Base-by-base conservation (phyloP, 352 stramenopile genomes). In the Phytophthora aleatoria region DNA sequence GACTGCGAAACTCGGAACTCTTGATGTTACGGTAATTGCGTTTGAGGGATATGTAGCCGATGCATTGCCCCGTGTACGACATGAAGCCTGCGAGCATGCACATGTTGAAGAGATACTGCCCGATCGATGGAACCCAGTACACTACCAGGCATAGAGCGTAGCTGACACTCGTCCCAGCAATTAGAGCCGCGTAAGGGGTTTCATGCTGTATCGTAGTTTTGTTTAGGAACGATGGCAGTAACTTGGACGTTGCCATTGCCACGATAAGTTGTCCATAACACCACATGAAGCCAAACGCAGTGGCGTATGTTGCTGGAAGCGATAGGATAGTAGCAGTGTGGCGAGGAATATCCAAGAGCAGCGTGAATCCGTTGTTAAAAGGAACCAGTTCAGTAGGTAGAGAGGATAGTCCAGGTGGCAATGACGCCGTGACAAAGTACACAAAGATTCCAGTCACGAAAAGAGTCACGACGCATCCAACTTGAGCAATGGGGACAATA, bases 271-370 rank as follows among this genome's bases (percentile, higher is more conserved):
- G 84, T 1, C 76, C 76, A 52, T 85, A 86, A 31, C 71, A 81
- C 64, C 77, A 85, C 55, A 87, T 82, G 43, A 86, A 86, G 0
- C 74, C 77, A 47, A 77, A 84, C 5, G 73, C 75, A 3, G 73
- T 87, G 2, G 74, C 74, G 57, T 81, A 88, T 1, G 76, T 88
- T 2, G 76, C 79, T 3, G 76, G 76, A 1, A 85, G 35, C 15
- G 76, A 86, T 1, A 85, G 24, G 27, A 84, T 28, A 4, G 64
- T 84, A 1, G 76, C 74, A 3, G 43, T 7, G 2, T 56, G 28
- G 0, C 51, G 44, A 5, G 44, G 44, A 3, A 79, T 59, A 0
- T 59, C 27, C 10, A 85, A 76, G 7, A 85, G 30, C 13, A 50
- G 30, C 1, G 33, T 59, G 26, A 83, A 83, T 16, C 78, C 73